Evolutionary conservation across 1,284 basidiomycete genomes (phyloP).

Genomic region (Termitomyces sp.): DNA sequence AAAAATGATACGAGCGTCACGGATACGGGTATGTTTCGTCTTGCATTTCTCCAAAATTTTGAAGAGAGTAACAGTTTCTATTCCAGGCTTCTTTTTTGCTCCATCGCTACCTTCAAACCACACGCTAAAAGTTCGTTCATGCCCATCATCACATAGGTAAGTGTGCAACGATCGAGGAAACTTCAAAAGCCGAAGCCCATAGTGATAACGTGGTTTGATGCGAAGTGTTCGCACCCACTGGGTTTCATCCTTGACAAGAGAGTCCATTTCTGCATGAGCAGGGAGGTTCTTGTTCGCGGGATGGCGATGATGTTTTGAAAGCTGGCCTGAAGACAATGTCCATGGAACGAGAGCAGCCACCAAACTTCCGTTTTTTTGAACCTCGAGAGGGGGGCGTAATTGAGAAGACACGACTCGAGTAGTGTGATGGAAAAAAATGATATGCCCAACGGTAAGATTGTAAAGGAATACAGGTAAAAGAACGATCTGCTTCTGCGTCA

Average conservation of each 20-base stretch:
- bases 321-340: constrained; percentile 29
- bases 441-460: constrained; percentile 36
- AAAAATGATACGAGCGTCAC: constrained; percentile 49
- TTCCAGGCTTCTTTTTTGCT: constrained; percentile 19
- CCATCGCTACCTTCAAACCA: constrained; percentile 30
- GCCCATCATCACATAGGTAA: constrained; percentile 30
- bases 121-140: constrained; percentile 29
- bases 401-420: constrained; percentile 22
- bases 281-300: constrained; percentile 13
- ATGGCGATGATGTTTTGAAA: constrained; percentile 18
- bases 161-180: constrained; percentile 41
- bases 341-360: constrained; percentile 47
- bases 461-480: constrained; percentile 45
- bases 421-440: constrained; percentile 37
- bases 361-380: constrained; percentile 25
- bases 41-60: constrained; percentile 40
- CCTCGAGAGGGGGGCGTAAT: constrained; percentile 29
- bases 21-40: constrained; percentile 20
- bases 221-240: constrained; percentile 21
- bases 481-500: constrained; percentile 39
- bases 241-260: constrained; percentile 12
- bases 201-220: constrained; percentile 31
- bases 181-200: constrained; percentile 40
- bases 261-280: constrained; percentile 12
- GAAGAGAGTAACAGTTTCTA: constrained; percentile 44